Percentiles rank a stretch among this genome's conserved stretches.
Evolutionary conservation across 73 alveolate genomes (phyloP).

Genomic region (Stentor coeruleus): DNA sequence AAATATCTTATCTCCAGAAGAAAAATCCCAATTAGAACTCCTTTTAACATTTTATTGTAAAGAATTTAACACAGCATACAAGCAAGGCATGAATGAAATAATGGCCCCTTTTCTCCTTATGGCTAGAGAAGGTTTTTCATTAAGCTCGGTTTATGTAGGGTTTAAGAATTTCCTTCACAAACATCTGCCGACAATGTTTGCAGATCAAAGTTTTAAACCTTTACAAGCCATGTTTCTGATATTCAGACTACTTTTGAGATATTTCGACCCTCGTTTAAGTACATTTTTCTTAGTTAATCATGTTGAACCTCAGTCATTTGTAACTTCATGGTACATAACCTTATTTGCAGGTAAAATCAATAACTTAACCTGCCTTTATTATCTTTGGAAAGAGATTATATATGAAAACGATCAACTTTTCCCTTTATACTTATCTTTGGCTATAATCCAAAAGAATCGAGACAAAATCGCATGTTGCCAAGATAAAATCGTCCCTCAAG

Average conservation of each 20-base stretch:
- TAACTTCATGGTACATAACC: slow-evolving; percentile 81
- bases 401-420: neutral
- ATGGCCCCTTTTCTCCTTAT: slow-evolving; percentile 54
- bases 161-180: slow-evolving; percentile 34
- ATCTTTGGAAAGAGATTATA: neutral
- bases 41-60: slow-evolving; percentile 64
- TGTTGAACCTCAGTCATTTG: slow-evolving; percentile 72
- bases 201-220: slow-evolving; percentile 45
- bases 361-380: neutral
- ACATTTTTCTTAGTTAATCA: slow-evolving; percentile 35
- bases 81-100: slow-evolving; percentile 82
- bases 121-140: slow-evolving; percentile 17
- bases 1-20: slow-evolving; percentile 13
- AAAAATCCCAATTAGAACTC: slow-evolving; percentile 42
- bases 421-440: neutral
- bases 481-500: slow-evolving; percentile 3
- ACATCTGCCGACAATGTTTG: slow-evolving; percentile 24
- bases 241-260: slow-evolving; percentile 42
- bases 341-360: slow-evolving; percentile 55
- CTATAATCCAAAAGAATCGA: neutral
- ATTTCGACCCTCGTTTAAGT: slow-evolving; percentile 60
- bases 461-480: neutral
- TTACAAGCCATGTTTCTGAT: slow-evolving; percentile 43
- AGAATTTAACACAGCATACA: slow-evolving; percentile 48
- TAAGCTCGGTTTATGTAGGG: slow-evolving; percentile 16